A percentile compares a stretch with the other conserved stretches of the same genome.
phyloP scores from a whole-genome alignment of 2,329 filamentous ascomycete genomes.

The Verruconis gallopava region DNA sequence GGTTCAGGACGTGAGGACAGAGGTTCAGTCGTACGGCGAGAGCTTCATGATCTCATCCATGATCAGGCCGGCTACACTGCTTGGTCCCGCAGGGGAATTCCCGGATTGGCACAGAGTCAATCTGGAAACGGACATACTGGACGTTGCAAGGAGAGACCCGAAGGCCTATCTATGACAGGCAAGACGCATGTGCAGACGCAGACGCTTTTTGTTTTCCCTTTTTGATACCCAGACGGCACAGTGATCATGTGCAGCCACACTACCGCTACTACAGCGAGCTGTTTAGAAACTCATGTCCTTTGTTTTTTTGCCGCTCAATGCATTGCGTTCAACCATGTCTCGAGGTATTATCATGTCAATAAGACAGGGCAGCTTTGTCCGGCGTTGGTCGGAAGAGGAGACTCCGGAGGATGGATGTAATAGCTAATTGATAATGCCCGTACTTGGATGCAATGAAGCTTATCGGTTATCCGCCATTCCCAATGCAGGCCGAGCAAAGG shows the following conservation, averaged over 20 bases:
- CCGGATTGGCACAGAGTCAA: constrained; percentile 30
- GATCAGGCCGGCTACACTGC: constrained; percentile 23
- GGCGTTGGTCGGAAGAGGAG: no score
- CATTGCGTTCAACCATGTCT: constrained; percentile 1
- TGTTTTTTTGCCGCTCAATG: background rate
- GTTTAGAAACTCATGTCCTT: no score
- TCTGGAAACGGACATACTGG: constrained; percentile 32
- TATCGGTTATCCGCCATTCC: no score
- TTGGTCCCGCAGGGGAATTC: constrained; percentile 24
- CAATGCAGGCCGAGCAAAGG: no score
- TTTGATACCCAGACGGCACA: background rate
- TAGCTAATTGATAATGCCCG: no score
- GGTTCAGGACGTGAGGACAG: constrained; percentile 41
- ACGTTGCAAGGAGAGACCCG: constrained; percentile 3
- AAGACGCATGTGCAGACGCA: background rate
- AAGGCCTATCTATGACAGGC: background rate
- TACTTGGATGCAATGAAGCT: no score
- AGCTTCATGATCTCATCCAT: constrained; percentile 47
- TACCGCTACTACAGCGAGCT: background rate
- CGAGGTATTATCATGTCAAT: no score
- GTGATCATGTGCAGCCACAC: background rate
- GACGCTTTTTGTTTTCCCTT: no score
- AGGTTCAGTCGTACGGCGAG: constrained; percentile 45
- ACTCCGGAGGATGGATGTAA: no score
- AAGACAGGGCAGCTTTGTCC: no score